Evolutionary conservation across 305 asterid genomes (phyloP), one percentile per base, ranked within the genome.

Genomic region (Andrographis paniculata): DNA sequence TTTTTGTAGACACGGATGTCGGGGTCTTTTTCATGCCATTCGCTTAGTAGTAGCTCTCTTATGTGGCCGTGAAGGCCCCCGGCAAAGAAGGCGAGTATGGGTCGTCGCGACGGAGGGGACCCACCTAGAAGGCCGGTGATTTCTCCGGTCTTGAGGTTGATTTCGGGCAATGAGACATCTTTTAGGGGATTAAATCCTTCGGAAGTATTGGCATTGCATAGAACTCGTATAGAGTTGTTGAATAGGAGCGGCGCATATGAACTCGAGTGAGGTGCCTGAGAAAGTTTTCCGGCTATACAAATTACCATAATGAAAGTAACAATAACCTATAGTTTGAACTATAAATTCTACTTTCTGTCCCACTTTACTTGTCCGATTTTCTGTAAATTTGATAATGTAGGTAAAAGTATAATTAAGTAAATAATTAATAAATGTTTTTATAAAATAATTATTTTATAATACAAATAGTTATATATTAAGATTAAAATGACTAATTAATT

Each of bases 141-240:
- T 20, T 72, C 79, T 0, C 84, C 91, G 0, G 87, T 78, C 62
- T 76, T 81, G 55, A 84, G 93, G 70, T 81, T 78, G 60, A 84
- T 70, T 48, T 84, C 93, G 0, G 93, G 87, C 36, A 84, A 36
- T 0, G 95, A 42, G 11, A 66, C 89, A 20, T 84, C 95, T 58
- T 84, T 84, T 7, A 62, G 59, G 12, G 93, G 93, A 52, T 78
- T 76, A 62, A 81, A 84, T 23, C 95, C 93, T 59, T 84, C 95
- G 1, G 89, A 84, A 1, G 76, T 84, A 46, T 84, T 85, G 37
- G 93, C 95, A 50, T 84, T 84, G 75, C 93, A 84, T 13, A 84
- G 40, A 4, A 78, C 95, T 66, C 95, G 58, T n/a, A 84, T 81
- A 49, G 95, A 85, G 52, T 61, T 85, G 42, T 78, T 76, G 78